A percentile compares a stretch with the other conserved stretches of the same genome.
Conservation (phyloP, 371 early-diverging fungal species). For the Lichtheimia corymbifera region DNA sequence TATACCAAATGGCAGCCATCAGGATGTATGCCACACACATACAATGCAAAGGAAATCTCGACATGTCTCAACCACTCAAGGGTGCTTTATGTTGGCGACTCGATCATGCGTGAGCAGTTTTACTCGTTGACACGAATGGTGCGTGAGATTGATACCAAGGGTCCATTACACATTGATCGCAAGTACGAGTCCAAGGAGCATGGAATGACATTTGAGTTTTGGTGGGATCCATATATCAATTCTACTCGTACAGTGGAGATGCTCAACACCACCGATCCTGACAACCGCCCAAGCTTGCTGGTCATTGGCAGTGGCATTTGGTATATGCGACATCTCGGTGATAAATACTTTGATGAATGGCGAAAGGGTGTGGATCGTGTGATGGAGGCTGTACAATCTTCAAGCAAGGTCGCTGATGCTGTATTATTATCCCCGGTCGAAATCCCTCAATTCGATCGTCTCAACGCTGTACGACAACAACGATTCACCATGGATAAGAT, state of each 20-base stretch:
- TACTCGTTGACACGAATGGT: conserved; percentile 49
- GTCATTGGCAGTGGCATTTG: conserved; percentile 62
- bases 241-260: conserved; percentile 33
- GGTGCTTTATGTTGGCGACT: conserved; percentile 70
- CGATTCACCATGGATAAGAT: conserved; percentile 52
- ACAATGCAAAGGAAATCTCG: conserved; percentile 39
- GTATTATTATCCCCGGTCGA: conserved; percentile 45
- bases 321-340: conserved; percentile 53
- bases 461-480: conserved; percentile 38
- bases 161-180: conserved; percentile 36
- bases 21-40: conserved; percentile 63
- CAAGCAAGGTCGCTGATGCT: conserved; percentile 31
- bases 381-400: conserved; percentile 23
- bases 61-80: conserved; percentile 52
- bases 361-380: conserved; percentile 42
- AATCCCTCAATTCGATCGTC: conserved; percentile 30
- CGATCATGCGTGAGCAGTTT: conserved; percentile 64
- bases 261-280: conserved; percentile 15
- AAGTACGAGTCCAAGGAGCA: conserved; percentile 21
- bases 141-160: conserved; percentile 29
- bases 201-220: conserved; percentile 51
- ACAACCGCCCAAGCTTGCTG: conserved; percentile 44
- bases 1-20: conserved; percentile 61
- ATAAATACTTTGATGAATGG: conserved; percentile 51
- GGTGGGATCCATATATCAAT: conserved; percentile 72